phyloP scores from a whole-genome alignment of 257 asterid species.

The Penstemon eatonii region DNA sequence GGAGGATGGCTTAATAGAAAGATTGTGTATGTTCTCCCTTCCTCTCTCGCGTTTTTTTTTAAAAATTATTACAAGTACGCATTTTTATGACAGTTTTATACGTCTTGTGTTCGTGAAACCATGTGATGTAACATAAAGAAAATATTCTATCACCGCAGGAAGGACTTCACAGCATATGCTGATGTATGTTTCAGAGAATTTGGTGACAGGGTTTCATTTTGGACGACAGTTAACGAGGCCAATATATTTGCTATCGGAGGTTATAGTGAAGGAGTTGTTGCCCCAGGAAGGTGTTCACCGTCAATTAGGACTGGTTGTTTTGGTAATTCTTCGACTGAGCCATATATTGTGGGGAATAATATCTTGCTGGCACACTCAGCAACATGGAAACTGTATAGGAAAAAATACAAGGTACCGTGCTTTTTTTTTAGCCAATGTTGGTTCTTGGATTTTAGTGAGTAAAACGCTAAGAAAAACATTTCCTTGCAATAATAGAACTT shows the following conservation, averaged over 20 bases:
- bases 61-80: not conserved
- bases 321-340: conserved; percentile 49
- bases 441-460: no score
- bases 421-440: no score
- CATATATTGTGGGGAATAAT: conserved; percentile 46
- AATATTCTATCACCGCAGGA: conserved; percentile 31
- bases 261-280: conserved; percentile 29
- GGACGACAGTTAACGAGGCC: conserved; percentile 61
- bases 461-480: no score
- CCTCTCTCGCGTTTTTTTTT: not conserved
- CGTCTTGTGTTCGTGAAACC: not conserved
- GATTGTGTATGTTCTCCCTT: conserved; percentile 40
- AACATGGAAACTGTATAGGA: conserved; percentile 36
- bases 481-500: no score
- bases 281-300: conserved; percentile 39
- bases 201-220: conserved; percentile 50
- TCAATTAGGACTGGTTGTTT: conserved; percentile 25
- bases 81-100: not conserved
- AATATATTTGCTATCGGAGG: conserved; percentile 44
- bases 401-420: conserved; percentile 40
- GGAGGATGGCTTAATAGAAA: conserved; percentile 54
- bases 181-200: conserved; percentile 59
- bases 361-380: conserved; percentile 55
- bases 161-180: conserved; percentile 48
- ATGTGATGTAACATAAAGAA: not conserved